phyloP scores from a whole-genome alignment of 2,329 filamentous ascomycete genomes.

The Penicillium sp. region DNA sequence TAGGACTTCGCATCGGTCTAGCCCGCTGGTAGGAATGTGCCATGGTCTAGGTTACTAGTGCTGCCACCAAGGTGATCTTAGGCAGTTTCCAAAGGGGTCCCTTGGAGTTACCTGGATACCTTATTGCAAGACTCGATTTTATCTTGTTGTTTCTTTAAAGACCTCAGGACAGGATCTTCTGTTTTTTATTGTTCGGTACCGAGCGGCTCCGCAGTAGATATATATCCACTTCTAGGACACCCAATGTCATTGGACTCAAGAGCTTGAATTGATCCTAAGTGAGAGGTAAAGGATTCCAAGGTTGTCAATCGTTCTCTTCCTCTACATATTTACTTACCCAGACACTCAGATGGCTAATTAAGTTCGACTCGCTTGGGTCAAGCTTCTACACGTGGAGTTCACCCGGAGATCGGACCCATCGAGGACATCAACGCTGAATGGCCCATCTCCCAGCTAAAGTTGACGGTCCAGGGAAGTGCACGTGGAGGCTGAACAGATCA shows the following conservation, averaged over 20 bases:
- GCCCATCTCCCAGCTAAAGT: slow-evolving; percentile 5
- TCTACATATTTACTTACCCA: not conserved
- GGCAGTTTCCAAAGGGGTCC: no score
- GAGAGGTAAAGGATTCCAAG: no score
- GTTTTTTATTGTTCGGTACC: not conserved
- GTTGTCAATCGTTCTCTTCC: not conserved
- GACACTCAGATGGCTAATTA: no score
- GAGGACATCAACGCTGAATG: slow-evolving; percentile 12
- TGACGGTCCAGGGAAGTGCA: slow-evolving; percentile 8
- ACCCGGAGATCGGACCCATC: slow-evolving; percentile 20
- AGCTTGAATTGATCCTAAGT: no score
- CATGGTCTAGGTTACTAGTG: not conserved
- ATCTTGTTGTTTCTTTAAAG: not conserved
- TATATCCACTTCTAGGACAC: no score
- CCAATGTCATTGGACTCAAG: no score
- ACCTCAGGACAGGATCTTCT: not conserved
- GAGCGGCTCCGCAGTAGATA: no score
- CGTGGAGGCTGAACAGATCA: slow-evolving; percentile 1
- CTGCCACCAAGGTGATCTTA: no score
- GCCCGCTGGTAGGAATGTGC: not conserved
- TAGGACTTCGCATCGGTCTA: not conserved
- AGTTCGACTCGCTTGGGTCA: slow-evolving; percentile 10
- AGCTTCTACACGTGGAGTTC: slow-evolving; percentile 30
- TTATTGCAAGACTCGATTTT: not conserved
- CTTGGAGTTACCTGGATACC: no score